phyloP scores from a whole-genome alignment of 2,329 filamentous ascomycete species.

The Colletotrichum theobromicola region DNA sequence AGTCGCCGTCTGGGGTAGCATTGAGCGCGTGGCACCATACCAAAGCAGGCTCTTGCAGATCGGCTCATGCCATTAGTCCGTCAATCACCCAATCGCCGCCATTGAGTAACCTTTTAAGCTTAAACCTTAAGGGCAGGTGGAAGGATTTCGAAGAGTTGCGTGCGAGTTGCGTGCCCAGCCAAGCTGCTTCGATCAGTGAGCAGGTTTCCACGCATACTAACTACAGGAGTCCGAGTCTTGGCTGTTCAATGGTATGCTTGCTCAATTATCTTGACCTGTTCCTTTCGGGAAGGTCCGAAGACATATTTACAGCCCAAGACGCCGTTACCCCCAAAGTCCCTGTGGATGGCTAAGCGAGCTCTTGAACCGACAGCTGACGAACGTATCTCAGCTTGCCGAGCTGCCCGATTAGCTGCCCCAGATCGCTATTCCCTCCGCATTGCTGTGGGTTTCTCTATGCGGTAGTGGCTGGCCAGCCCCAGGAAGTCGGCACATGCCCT shows the following conservation, averaged over 20 bases:
- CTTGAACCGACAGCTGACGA: neutral
- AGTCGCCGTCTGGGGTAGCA: neutral
- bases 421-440: neutral
- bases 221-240: neutral
- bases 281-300: constrained; percentile 1
- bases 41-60: neutral
- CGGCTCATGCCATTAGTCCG: neutral
- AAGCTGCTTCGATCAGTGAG: neutral
- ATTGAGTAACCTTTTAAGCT: constrained; percentile 10
- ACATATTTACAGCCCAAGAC: neutral
- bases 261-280: neutral
- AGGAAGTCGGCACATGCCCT: neutral
- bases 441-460: neutral
- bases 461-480: constrained; percentile 4
- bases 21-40: neutral
- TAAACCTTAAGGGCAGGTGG: constrained; percentile 18
- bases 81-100: neutral
- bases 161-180: constrained; percentile 1
- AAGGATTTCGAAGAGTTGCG: constrained; percentile 4
- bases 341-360: neutral
- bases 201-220: neutral
- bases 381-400: neutral
- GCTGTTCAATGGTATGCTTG: neutral
- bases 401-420: neutral
- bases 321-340: neutral